Conservation (phyloP, 305 asterid genomes). For the Euphrasia arctica region DNA sequence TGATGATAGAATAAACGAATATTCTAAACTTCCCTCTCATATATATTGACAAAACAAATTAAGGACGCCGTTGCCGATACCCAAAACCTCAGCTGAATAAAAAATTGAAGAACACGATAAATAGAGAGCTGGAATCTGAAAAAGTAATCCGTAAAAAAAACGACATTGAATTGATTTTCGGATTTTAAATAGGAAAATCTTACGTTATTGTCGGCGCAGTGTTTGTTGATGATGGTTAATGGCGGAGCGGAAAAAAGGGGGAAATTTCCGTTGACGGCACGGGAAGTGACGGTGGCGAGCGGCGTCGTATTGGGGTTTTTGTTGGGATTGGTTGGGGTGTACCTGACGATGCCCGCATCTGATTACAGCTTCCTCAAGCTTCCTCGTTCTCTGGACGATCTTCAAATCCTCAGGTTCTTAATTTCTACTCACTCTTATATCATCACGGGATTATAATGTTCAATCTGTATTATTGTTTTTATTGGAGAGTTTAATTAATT, state of each 20-base stretch:
- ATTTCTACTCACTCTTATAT: neutral
- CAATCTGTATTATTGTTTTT: neutral
- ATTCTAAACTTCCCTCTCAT: constrained; percentile 26
- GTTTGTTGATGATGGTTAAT: constrained; percentile 19
- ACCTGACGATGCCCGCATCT: constrained; percentile 83
- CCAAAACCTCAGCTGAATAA: neutral
- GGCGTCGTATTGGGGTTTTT: constrained; percentile 70
- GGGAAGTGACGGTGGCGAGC: constrained; percentile 64
- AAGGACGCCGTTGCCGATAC: too few species aligned
- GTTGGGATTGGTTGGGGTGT: constrained; percentile 58
- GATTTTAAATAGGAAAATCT: too few species aligned
- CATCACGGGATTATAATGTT: neutral
- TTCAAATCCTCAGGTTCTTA: constrained; percentile 74
- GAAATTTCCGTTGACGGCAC: constrained; percentile 55
- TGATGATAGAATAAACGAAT: constrained; percentile 29
- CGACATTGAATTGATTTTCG: constrained; percentile 1
- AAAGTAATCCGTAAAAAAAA: too few species aligned
- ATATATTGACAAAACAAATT: constrained; percentile 1
- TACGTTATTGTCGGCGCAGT: too few species aligned
- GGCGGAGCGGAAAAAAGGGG: constrained; percentile 21
- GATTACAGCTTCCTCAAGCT: constrained; percentile 95
- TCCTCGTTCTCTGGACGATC: constrained; percentile 81
- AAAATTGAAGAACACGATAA: too few species aligned
- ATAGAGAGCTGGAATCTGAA: too few species aligned
- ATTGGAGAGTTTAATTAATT: constrained; percentile 6